Conservation (phyloP, 352 stramenopile genomes). For the Phytophthora sojae region DNA sequence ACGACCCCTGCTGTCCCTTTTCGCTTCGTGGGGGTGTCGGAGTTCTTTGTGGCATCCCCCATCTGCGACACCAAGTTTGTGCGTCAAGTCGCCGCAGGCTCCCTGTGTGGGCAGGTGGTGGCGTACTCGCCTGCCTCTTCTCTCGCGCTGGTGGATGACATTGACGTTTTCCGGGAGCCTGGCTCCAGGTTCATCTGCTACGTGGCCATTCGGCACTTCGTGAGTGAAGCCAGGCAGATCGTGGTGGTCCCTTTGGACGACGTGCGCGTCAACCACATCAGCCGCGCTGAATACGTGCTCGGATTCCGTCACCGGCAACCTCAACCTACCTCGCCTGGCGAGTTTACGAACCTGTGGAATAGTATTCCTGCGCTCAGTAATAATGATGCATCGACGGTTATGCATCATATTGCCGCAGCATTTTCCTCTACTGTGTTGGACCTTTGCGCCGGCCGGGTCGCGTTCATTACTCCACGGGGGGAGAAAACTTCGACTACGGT, state of each 20-base stretch:
- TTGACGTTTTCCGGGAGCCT: neutral
- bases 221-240: neutral
- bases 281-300: too few species aligned
- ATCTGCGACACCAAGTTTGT: constrained; percentile 1
- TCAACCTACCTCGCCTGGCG: too few species aligned
- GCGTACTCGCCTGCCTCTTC: neutral
- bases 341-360: too few species aligned
- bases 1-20: neutral
- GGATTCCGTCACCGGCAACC: too few species aligned
- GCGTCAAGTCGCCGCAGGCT: too few species aligned
- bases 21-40: constrained; percentile 9
- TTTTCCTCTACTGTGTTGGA: too few species aligned
- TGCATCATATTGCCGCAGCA: too few species aligned
- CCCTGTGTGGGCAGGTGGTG: neutral
- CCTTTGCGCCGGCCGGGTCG: too few species aligned
- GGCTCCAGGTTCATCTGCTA: neutral
- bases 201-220: neutral
- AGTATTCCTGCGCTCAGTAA: too few species aligned
- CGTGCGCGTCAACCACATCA: neutral
- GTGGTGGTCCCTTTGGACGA: neutral
- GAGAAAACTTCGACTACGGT: too few species aligned
- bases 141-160: neutral
- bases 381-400: too few species aligned
- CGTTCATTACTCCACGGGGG: too few species aligned
- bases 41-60: neutral